A percentile compares a stretch with the other conserved stretches of the same genome.
These are phyloP conservation scores for Parietaria judaica DNA, from an alignment of 306 rosid genomes.

Conservation along the genomic window DNA sequence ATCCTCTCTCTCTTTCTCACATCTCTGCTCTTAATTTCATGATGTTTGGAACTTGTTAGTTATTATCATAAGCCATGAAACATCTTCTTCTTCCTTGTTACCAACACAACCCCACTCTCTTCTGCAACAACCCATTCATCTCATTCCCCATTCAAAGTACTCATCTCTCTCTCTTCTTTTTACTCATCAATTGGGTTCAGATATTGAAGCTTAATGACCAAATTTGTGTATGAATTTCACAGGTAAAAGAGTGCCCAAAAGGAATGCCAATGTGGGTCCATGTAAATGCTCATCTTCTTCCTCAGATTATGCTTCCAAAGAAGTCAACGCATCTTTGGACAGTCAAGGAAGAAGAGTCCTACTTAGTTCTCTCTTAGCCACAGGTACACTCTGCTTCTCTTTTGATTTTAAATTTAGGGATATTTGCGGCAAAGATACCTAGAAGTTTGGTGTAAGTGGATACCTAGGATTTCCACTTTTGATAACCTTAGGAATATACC, in stretches of 20 bases:
- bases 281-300: slow-evolving; percentile 48
- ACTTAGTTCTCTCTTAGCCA: slow-evolving; percentile 48
- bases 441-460: background rate
- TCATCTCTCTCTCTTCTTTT: slow-evolving; percentile 25
- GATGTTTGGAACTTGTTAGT: background rate
- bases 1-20: slow-evolving; percentile 34
- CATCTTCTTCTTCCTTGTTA: slow-evolving; percentile 43
- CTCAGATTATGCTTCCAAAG: slow-evolving; percentile 22
- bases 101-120: slow-evolving; percentile 30
- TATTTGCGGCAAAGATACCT: background rate
- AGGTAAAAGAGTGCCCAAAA: slow-evolving; percentile 36
- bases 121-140: slow-evolving; percentile 37
- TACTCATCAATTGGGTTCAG: background rate
- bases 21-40: background rate
- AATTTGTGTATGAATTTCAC: slow-evolving; percentile 18
- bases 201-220: background rate
- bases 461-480: background rate
- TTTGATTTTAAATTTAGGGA: background rate
- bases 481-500: too few relatives aligned
- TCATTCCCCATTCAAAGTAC: slow-evolving; percentile 40
- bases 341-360: slow-evolving; percentile 72
- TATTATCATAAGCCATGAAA: slow-evolving; percentile 29
- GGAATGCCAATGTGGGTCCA: slow-evolving; percentile 26
- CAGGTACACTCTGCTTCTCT: slow-evolving; percentile 35
- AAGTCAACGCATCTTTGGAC: slow-evolving; percentile 26